These are phyloP conservation scores for Botrytis deweyae DNA, from an alignment of 2,329 filamentous ascomycete genomes.

Conservation along the genomic window DNA sequence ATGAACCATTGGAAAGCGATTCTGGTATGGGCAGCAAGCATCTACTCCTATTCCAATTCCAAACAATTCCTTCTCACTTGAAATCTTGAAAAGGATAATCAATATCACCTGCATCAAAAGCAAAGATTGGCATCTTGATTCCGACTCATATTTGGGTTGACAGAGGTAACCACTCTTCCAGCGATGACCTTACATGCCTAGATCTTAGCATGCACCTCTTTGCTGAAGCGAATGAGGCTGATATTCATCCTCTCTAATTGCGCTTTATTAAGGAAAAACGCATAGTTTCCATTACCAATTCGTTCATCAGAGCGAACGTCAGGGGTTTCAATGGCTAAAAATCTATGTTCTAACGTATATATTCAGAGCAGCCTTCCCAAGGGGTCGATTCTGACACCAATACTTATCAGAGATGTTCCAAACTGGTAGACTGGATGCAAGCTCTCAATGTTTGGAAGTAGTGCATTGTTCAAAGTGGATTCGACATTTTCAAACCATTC, in stretches of 20 bases:
- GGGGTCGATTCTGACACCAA: too few species aligned
- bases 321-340: neutral
- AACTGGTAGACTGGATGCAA: too few species aligned
- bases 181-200: neutral
- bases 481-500: too few species aligned
- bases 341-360: too few species aligned
- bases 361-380: too few species aligned
- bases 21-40: neutral
- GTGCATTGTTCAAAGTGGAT: too few species aligned
- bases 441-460: too few species aligned
- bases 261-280: neutral
- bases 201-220: neutral
- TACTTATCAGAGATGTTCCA: too few species aligned
- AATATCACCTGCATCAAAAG: neutral
- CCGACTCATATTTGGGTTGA: neutral
- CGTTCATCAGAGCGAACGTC: neutral
- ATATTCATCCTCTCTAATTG: neutral
- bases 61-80: too few species aligned
- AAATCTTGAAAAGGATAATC: neutral
- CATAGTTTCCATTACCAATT: neutral
- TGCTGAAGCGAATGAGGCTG: neutral
- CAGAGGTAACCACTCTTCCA: neutral
- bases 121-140: neutral
- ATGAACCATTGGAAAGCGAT: too few species aligned
- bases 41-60: neutral